Base-by-base conservation (phyloP, 2,329 filamentous ascomycete species). In the Apiospora saccharicola region DNA sequence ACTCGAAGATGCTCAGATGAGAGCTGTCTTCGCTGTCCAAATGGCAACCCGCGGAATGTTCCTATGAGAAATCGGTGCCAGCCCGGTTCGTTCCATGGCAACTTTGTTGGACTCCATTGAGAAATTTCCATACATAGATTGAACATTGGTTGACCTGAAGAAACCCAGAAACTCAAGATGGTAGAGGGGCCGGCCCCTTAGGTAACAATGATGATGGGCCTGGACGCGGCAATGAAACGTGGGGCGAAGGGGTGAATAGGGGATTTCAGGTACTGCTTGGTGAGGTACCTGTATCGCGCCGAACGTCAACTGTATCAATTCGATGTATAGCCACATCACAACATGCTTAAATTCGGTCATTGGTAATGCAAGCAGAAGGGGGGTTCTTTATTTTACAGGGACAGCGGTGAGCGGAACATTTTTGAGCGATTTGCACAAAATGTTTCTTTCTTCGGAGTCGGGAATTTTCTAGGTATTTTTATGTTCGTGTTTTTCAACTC, bases 241-340 rank as follows among this genome's bases (percentile, higher is more conserved):
- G 57, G 57, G 30, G 34, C 57, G 34, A 24, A 41, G 57, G 57
- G 57, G 57, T 22, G 41, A 34, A 13, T 64, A 41, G 57, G 34
- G 16, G 57, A 64, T 64, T n/a, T 41, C 57, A 64, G 34, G 57
- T 64, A 41, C 57, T 22, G 30, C 34, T 3, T 13, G 22, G 37
- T 10, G 19, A 13, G 22, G 57, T 64, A 41, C 19, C 10, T 64
- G 34, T 64, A 41, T 41, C 57, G 34, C 13, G n/a, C 57, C 57
- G 10, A 64, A 64, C 57, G 22, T 34, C 57, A 41, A 64, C 34
- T 64, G 57, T 64, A 24, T 64, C 57, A 61, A 61, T 61, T 12
- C 34, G 22, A n/a, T 64, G 57, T n/a, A 41, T n/a, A 51, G 49
- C 49, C 49, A 51, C 49, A n/a, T 51, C 49, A 7, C 51, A 22